Conservation (phyloP, 345 rosid genomes). For the Brassica incana region DNA sequence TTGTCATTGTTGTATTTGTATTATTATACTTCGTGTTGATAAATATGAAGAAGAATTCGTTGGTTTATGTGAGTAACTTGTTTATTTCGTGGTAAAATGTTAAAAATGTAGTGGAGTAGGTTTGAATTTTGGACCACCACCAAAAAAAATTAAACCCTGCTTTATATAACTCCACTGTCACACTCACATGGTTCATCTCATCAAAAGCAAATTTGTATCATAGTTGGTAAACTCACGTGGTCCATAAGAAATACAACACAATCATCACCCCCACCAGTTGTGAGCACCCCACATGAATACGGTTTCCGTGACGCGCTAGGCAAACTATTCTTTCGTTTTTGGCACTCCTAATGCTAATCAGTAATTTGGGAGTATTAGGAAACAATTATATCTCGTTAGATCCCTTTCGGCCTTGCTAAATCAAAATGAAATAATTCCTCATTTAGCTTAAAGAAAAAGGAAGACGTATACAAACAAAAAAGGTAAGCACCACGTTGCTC, state of each 20-base stretch:
- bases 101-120: not conserved
- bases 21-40: slow-evolving; percentile 7
- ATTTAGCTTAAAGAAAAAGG: slow-evolving; percentile 10
- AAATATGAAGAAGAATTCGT: slow-evolving; percentile 17
- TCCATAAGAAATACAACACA: slow-evolving; percentile 21
- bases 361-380: not conserved
- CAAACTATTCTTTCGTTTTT: not conserved
- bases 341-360: not conserved
- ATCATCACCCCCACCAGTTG: slow-evolving; percentile 11
- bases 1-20: slow-evolving; percentile 21
- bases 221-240: slow-evolving; percentile 1
- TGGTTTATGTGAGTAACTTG: slow-evolving; percentile 24
- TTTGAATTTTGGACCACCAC: slow-evolving; percentile 10
- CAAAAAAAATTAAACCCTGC: not conserved
- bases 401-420: not conserved
- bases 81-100: slow-evolving; percentile 9
- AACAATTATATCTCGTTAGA: not conserved
- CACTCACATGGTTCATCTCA: slow-evolving; percentile 15
- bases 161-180: not conserved
- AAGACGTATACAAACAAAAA: slow-evolving; percentile 9
- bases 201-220: not conserved
- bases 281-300: not conserved
- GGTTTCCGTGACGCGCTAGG: slow-evolving; percentile 8
- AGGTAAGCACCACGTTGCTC: slow-evolving; percentile 20
- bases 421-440: not conserved